Conservation (phyloP, 116 monocot genomes). For the Iris pallida region DNA sequence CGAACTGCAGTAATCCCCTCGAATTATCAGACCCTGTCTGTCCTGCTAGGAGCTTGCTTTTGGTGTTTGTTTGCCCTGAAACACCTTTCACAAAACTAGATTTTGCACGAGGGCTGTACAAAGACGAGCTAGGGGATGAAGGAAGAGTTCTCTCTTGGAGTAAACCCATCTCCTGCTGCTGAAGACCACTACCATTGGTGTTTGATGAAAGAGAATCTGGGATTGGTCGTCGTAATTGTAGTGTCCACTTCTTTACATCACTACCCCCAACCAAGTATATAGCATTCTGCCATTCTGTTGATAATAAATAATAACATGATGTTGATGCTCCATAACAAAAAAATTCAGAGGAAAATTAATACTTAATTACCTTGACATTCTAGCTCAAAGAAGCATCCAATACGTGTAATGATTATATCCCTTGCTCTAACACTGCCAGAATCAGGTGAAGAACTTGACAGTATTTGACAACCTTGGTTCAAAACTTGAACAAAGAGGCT, state of each 20-base stretch:
- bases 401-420: conserved; percentile 76
- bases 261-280: conserved; percentile 86
- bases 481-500: conserved; percentile 87
- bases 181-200: conserved; percentile 47
- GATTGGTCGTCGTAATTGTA: conserved; percentile 65
- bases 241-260: conserved; percentile 89
- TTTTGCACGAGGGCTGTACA: conserved; percentile 79
- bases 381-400: conserved; percentile 91
- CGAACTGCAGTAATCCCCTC: conserved; percentile 66
- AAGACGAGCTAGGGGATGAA: conserved; percentile 66
- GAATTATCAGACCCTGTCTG: conserved; percentile 44
- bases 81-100: conserved; percentile 68
- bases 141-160: conserved; percentile 75
- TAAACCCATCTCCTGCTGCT: conserved; percentile 70
- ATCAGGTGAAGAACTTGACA: conserved; percentile 48
- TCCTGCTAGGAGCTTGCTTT: conserved; percentile 59
- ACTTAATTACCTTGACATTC: conserved; percentile 83
- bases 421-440: conserved; percentile 34
- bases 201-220: conserved; percentile 44
- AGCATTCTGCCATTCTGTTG: conserved; percentile 96
- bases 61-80: conserved; percentile 47
- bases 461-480: conserved; percentile 82
- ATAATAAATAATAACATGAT: conserved; percentile 3
- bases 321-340: not conserved
- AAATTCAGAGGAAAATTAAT: not conserved